Percentiles rank a stretch among this genome's conserved stretches.
Evolutionary conservation across 495 filamentous ascomycete genomes (phyloP).

Genomic region (Aspergillus sclerotioniger): DNA sequence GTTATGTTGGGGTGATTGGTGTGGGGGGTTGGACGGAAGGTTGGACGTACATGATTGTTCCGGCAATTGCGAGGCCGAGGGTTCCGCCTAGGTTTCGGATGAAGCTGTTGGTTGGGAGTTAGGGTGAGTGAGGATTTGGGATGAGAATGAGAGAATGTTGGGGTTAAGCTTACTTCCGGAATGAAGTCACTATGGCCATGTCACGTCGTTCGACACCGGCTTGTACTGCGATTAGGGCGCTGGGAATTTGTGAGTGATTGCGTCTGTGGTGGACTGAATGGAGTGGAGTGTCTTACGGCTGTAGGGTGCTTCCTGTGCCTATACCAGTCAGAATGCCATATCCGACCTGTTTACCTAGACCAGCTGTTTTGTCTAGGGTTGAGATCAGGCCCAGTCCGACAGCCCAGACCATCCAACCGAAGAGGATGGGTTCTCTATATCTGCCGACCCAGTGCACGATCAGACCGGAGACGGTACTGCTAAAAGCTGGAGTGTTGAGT

Average conservation of each 20-base stretch:
- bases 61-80: slow-evolving; percentile 51
- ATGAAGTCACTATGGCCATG: slow-evolving; percentile 55
- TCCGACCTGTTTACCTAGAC: slow-evolving; percentile 53
- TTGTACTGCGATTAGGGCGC: slow-evolving; percentile 50
- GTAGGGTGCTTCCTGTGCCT: slow-evolving; percentile 53
- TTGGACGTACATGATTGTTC: slow-evolving; percentile 46
- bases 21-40: not conserved
- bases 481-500: slow-evolving; percentile 30
- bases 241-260: slow-evolving; percentile 8
- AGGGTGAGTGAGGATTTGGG: not conserved
- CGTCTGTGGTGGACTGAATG: not conserved
- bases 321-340: slow-evolving; percentile 51
- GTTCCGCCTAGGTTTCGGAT: slow-evolving; percentile 53
- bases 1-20: not conserved
- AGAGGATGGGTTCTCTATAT: slow-evolving; percentile 51
- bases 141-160: not conserved
- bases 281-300: slow-evolving; percentile 36
- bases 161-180: slow-evolving; percentile 53
- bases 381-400: slow-evolving; percentile 53
- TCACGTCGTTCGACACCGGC: slow-evolving; percentile 51
- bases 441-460: slow-evolving; percentile 52
- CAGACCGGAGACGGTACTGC: slow-evolving; percentile 52
- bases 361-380: slow-evolving; percentile 47
- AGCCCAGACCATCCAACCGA: slow-evolving; percentile 53
- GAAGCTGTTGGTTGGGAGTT: slow-evolving; percentile 38